These are phyloP conservation scores for Ceratocystis cacaofunesta DNA, from an alignment of 2,329 filamentous ascomycete species.

Conservation along the genomic window DNA sequence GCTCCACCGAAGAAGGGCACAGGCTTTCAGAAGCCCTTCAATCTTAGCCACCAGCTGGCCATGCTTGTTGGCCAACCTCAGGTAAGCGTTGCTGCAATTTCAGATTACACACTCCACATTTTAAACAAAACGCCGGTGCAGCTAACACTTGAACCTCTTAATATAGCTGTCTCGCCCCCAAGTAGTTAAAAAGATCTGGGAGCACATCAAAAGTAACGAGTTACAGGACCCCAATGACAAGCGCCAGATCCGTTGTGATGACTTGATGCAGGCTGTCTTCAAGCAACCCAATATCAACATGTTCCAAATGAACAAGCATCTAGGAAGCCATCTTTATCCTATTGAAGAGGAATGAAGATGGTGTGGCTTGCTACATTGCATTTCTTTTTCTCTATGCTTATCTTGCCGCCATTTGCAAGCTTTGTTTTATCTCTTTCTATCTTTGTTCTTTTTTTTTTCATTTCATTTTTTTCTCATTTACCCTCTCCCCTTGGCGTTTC, in stretches of 20 bases:
- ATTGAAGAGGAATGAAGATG: constrained; percentile 50
- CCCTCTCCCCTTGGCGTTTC: background rate
- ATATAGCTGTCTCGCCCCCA: constrained; percentile 74
- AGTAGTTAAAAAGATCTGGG: constrained; percentile 93
- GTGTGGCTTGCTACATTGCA: background rate
- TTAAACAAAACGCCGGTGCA: background rate
- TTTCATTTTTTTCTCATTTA: background rate
- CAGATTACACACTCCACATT: background rate
- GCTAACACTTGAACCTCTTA: background rate
- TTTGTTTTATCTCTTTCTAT: background rate
- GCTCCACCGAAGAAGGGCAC: constrained; percentile 73
- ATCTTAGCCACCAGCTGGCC: constrained; percentile 53
- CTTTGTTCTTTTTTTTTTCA: background rate
- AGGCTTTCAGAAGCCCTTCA: constrained; percentile 81
- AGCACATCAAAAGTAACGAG: constrained; percentile 75
- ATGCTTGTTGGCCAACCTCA: constrained; percentile 55
- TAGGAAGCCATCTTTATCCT: constrained; percentile 78
- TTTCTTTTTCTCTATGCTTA: background rate
- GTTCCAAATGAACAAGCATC: constrained; percentile 98
- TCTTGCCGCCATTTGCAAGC: background rate
- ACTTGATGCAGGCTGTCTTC: constrained; percentile 81
- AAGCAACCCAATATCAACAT: constrained; percentile 85
- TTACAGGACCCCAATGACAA: constrained; percentile 86
- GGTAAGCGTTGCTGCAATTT: constrained; percentile 30
- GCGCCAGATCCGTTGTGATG: constrained; percentile 85